phyloP scores from a whole-genome alignment of 129 eudicot genomes.

The Cynara cardunculus region DNA sequence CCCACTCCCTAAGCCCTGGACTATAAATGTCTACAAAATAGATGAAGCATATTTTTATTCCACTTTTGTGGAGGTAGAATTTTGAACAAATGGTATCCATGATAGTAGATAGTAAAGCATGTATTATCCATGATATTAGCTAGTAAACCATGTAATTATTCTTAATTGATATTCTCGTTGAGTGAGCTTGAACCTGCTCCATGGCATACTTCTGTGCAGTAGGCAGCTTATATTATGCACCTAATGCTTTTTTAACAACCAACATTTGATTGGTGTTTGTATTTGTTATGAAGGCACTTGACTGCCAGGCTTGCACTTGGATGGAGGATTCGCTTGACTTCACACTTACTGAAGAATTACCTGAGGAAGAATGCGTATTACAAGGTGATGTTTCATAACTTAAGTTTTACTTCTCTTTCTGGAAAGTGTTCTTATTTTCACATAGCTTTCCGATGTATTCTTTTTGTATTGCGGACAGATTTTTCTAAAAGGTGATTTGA shows the following conservation, averaged over 20 bases:
- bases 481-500: background rate
- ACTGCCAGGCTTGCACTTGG: constrained; percentile 92
- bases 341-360: constrained; percentile 81
- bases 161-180: background rate
- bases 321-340: constrained; percentile 94
- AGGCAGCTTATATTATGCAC: constrained; percentile 11
- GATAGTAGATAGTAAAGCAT: background rate
- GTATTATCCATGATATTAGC: background rate
- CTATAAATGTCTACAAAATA: background rate
- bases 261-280: background rate
- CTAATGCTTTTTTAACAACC: background rate
- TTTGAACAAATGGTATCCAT: background rate
- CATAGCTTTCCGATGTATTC: background rate
- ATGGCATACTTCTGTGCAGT: background rate
- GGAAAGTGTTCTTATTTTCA: constrained; percentile 7
- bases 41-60: background rate
- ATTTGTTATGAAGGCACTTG: constrained; percentile 65
- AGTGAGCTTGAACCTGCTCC: constrained; percentile 7
- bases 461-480: background rate
- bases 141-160: background rate
- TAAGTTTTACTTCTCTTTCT: background rate
- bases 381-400: constrained; percentile 52
- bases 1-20: background rate
- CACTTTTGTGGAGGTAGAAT: background rate
- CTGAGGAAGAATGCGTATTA: constrained; percentile 88